phyloP scores from a whole-genome alignment of 2,329 filamentous ascomycete species.

The Emydomyces testavorans region DNA sequence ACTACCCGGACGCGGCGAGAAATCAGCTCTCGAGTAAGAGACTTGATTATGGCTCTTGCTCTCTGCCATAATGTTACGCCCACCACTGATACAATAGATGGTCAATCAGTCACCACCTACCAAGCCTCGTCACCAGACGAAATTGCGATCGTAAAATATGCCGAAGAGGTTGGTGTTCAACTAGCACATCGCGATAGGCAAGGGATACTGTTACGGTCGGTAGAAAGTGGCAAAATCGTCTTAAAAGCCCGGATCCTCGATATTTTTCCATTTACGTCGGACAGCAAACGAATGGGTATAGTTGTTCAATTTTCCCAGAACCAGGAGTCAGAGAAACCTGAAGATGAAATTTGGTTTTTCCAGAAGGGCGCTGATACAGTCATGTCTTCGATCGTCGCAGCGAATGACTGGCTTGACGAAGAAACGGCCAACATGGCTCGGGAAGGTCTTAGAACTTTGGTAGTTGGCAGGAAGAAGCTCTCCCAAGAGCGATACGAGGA shows the following conservation, averaged over 20 bases:
- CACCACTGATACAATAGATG: constrained; percentile 71
- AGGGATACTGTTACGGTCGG: constrained; percentile 69
- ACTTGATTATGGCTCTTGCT: constrained; percentile 82
- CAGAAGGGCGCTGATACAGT: constrained; percentile 98
- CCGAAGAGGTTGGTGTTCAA: constrained; percentile 78
- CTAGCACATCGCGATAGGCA: constrained; percentile 77
- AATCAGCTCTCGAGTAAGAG: constrained; percentile 83
- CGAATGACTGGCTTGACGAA: constrained; percentile 97
- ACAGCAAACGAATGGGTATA: constrained; percentile 96
- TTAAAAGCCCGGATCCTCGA: constrained; percentile 83
- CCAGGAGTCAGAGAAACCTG: constrained; percentile 39
- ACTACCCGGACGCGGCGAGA: constrained; percentile 80
- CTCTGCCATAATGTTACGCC: constrained; percentile 97
- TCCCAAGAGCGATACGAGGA: constrained; percentile 67
- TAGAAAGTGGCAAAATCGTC: constrained; percentile 58
- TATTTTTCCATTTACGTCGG: constrained; percentile 93
- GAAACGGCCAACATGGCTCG: constrained; percentile 99
- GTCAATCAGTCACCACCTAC: constrained; percentile 67
- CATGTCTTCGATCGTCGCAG: constrained; percentile 88
- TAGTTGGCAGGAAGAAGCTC: constrained; percentile 83
- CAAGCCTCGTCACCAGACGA: constrained; percentile 97
- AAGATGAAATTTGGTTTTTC: constrained; percentile 91
- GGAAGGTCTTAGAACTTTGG: constrained; percentile 84
- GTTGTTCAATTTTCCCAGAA: constrained; percentile 72
- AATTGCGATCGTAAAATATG: constrained; percentile 95